These are phyloP conservation scores for Trametes gibbosa DNA, from an alignment of 768 basidiomycete species.

Conservation along the genomic window DNA sequence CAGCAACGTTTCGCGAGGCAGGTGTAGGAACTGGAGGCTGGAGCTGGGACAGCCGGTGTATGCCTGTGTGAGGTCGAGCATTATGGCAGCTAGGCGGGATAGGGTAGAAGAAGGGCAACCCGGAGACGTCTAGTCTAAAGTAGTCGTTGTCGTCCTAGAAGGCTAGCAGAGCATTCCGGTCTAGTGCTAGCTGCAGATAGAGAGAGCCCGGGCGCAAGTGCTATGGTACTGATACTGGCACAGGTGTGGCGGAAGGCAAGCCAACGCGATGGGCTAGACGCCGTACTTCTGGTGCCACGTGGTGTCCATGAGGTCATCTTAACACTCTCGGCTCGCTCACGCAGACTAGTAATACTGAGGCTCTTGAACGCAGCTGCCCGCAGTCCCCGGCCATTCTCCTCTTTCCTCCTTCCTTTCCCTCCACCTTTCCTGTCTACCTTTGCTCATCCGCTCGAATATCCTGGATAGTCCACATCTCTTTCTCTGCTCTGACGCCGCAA, in stretches of 20 bases:
- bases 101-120: neutral
- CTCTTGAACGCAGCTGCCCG: constrained; percentile 3
- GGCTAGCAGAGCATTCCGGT: constrained; percentile 2
- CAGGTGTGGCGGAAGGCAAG: neutral
- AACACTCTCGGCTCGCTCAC: neutral
- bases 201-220: neutral
- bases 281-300: constrained; percentile 1
- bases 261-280: neutral
- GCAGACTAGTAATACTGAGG: neutral
- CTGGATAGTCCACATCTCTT: neutral
- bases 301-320: constrained; percentile 14
- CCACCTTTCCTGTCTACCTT: neutral
- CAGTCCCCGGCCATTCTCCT: constrained; percentile 6
- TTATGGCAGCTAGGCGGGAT: constrained; percentile 21
- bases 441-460: neutral
- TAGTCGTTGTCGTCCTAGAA: neutral
- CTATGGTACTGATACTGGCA: too few relatives aligned
- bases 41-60: constrained; percentile 53
- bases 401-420: constrained; percentile 1
- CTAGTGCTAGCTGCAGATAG: neutral
- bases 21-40: constrained; percentile 53
- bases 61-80: constrained; percentile 47
- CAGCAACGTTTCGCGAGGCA: constrained; percentile 54
- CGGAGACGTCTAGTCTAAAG: neutral
- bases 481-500: neutral